These are phyloP conservation scores for Podaxis sp. DNA, from an alignment of 768 basidiomycete species.

Conservation along the genomic window DNA sequence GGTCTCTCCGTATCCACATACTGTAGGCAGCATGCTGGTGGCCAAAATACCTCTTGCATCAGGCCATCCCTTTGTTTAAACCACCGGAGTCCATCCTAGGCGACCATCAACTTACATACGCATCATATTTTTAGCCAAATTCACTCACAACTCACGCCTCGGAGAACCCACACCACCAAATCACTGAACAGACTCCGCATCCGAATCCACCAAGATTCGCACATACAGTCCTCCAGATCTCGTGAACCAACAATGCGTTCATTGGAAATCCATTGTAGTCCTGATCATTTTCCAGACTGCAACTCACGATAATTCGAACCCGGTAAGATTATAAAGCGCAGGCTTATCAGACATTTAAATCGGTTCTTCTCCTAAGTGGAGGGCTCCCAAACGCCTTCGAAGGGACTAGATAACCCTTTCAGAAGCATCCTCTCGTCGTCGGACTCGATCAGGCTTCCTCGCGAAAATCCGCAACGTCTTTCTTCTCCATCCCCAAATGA, in stretches of 20 bases:
- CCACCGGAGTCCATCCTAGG: background rate
- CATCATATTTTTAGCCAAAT: background rate
- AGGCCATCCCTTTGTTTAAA: background rate
- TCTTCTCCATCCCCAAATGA: background rate
- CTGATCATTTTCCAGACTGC: no score
- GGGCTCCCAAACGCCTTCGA: background rate
- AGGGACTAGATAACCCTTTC: background rate
- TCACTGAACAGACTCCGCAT: background rate
- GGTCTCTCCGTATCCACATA: background rate
- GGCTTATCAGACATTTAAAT: background rate
- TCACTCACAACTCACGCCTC: background rate
- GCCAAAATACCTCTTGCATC: background rate
- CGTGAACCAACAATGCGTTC: no score
- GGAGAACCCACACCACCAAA: background rate
- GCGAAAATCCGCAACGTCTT: background rate
- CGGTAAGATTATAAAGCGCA: background rate
- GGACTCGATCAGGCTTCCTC: background rate
- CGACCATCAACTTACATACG: background rate
- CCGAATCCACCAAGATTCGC: background rate
- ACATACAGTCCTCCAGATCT: background rate
- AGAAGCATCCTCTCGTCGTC: background rate
- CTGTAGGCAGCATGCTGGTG: no score
- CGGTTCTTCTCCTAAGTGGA: background rate
- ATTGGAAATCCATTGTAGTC: no score
- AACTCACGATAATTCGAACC: no score